Evolutionary conservation across 2,329 filamentous ascomycete species (phyloP).

Genomic region (Aspergillus spinulosporus): DNA sequence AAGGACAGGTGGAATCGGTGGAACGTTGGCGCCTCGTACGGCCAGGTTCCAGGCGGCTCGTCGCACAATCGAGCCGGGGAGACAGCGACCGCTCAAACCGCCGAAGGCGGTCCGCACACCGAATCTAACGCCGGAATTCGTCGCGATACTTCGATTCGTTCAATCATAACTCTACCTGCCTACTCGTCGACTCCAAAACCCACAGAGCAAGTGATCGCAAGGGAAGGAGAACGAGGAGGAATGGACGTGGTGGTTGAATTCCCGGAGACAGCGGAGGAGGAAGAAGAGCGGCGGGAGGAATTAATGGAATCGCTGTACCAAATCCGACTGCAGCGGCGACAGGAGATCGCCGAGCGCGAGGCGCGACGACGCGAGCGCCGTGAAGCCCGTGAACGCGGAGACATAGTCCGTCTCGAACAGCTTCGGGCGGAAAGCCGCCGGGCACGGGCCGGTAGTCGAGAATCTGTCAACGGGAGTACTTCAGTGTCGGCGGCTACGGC

Average conservation of each 20-base stretch:
- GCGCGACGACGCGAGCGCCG: constrained; percentile 67
- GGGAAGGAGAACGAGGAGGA: constrained; percentile 87
- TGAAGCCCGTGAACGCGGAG: constrained; percentile 71
- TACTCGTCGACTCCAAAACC: constrained; percentile 74
- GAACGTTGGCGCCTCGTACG: constrained; percentile 46
- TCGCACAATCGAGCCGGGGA: constrained; percentile 21
- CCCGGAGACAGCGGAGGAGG: constrained; percentile 75
- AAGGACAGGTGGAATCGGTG: constrained; percentile 56
- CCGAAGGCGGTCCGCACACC: constrained; percentile 32
- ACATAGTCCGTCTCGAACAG: constrained; percentile 65
- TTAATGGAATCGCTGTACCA: constrained; percentile 94
- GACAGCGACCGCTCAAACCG: constrained; percentile 31
- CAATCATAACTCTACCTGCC: constrained; percentile 88
- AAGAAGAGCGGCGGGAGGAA: constrained; percentile 75
- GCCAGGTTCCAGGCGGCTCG: constrained; percentile 36
- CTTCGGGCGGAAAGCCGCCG: constrained; percentile 60
- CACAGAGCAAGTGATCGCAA: constrained; percentile 77
- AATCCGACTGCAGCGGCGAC: constrained; percentile 74
- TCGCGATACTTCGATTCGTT: constrained; percentile 81
- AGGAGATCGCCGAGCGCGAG: constrained; percentile 74
- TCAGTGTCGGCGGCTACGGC: constrained; percentile 38
- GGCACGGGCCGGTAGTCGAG: constrained; percentile 46
- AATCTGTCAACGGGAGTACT: constrained; percentile 35
- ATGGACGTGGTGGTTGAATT: constrained; percentile 89
- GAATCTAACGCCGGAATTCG: constrained; percentile 56